Percentiles rank a stretch among this genome's conserved stretches.
Evolutionary conservation across 2,329 filamentous ascomycete genomes (phyloP).

Genomic region (Penicillium frequentans): DNA sequence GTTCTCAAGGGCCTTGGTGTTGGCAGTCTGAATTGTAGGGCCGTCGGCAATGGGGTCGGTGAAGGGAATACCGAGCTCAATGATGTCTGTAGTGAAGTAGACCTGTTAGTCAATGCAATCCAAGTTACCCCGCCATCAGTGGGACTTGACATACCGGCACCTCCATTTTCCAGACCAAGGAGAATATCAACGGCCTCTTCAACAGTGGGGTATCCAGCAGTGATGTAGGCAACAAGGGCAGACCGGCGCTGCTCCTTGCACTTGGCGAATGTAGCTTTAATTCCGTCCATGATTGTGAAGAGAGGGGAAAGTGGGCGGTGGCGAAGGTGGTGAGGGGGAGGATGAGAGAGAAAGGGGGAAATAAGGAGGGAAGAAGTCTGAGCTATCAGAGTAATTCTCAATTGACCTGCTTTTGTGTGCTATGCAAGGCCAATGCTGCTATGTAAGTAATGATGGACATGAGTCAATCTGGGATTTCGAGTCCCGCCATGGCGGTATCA

Average conservation of each 20-base stretch:
- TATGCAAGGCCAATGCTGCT: not conserved
- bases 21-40: constrained; percentile 92
- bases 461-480: constrained; percentile 13
- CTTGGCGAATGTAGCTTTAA: constrained; percentile 58
- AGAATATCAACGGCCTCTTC: constrained; percentile 80
- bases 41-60: constrained; percentile 98
- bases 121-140: constrained; percentile 1
- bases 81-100: constrained; percentile 65
- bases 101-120: constrained; percentile 6
- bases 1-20: constrained; percentile 85
- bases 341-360: not conserved
- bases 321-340: not conserved
- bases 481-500: not conserved
- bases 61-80: constrained; percentile 94
- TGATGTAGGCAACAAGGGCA: constrained; percentile 94
- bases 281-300: constrained; percentile 48
- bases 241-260: constrained; percentile 63
- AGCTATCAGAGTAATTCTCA: not conserved
- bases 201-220: constrained; percentile 84
- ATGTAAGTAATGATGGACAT: not conserved
- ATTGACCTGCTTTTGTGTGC: not conserved
- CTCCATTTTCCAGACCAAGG: constrained; percentile 87
- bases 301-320: not conserved
- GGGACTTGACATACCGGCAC: constrained; percentile 64
- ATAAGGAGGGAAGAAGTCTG: not conserved